phyloP scores from a whole-genome alignment of 768 basidiomycete species.

The Chalciporus piperatus region DNA sequence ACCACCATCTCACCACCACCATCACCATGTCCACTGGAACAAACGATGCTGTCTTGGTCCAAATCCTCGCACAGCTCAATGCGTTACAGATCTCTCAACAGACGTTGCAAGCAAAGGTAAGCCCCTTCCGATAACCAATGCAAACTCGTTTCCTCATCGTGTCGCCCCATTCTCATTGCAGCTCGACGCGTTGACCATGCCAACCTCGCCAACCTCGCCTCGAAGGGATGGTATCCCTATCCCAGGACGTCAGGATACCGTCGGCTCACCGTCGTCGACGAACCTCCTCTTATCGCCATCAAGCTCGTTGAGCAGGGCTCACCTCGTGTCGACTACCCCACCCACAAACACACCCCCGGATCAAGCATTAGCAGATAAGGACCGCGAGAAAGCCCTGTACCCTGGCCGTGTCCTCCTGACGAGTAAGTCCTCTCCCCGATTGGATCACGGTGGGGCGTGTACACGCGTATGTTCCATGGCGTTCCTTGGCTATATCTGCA shows the following conservation, averaged over 20 bases:
- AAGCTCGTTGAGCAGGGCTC: constrained; percentile 21
- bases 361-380: constrained; percentile 45
- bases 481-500: not conserved
- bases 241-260: constrained; percentile 18
- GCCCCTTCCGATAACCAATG: not conserved
- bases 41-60: constrained; percentile 58
- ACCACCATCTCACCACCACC: constrained; percentile 7
- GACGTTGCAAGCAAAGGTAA: constrained; percentile 75
- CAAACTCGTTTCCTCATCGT: not conserved
- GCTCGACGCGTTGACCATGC: constrained; percentile 47
- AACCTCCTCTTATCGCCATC: constrained; percentile 31
- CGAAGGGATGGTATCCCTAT: constrained; percentile 26
- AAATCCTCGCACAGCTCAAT: constrained; percentile 72
- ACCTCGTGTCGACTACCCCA: constrained; percentile 29
- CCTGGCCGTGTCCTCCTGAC: constrained; percentile 81
- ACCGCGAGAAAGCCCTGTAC: constrained; percentile 73
- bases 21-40: constrained; percentile 26
- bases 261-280: constrained; percentile 23
- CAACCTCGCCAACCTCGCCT: constrained; percentile 26
- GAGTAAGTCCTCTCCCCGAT: constrained; percentile 48
- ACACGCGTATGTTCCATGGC: constrained; percentile 1
- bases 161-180: constrained; percentile 20
- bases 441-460: not conserved
- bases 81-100: constrained; percentile 73
- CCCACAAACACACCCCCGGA: constrained; percentile 17